phyloP scores from a whole-genome alignment of 495 filamentous ascomycete species.

The Parathielavia appendiculata region DNA sequence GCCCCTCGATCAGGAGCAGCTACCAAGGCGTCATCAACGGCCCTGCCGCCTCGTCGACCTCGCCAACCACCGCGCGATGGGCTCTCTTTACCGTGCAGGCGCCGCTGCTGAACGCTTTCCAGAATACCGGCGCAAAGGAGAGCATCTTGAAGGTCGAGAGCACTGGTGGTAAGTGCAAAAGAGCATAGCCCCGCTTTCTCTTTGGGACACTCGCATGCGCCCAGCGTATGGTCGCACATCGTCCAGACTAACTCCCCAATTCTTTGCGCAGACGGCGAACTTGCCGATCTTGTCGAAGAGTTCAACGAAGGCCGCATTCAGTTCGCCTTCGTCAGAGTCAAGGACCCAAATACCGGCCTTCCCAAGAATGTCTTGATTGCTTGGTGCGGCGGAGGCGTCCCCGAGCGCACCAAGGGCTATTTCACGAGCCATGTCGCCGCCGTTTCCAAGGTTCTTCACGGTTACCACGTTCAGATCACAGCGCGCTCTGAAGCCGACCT shows the following conservation, averaged over 20 bases:
- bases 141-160: constrained; percentile 91
- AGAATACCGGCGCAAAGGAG: constrained; percentile 78
- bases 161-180: constrained; percentile 64
- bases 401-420: constrained; percentile 94
- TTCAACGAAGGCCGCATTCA: constrained; percentile 95
- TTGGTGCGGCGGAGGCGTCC: constrained; percentile 98
- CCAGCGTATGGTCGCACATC: constrained; percentile 5
- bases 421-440: constrained; percentile 90
- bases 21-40: constrained; percentile 84
- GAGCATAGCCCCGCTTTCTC: constrained; percentile 6
- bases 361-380: constrained; percentile 91
- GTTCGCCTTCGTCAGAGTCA: constrained; percentile 95
- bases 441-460: constrained; percentile 86
- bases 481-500: constrained; percentile 87
- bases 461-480: constrained; percentile 95
- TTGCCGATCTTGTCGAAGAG: constrained; percentile 91
- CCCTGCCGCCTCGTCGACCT: constrained; percentile 55
- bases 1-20: constrained; percentile 84
- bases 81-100: constrained; percentile 87
- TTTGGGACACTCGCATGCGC: neutral
- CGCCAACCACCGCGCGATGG: constrained; percentile 63
- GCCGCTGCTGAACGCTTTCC: constrained; percentile 85
- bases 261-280: constrained; percentile 71
- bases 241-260: constrained; percentile 9
- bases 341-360: constrained; percentile 83